phyloP scores from a whole-genome alignment of 2,329 filamentous ascomycete species.

The Fusarium sp. region DNA sequence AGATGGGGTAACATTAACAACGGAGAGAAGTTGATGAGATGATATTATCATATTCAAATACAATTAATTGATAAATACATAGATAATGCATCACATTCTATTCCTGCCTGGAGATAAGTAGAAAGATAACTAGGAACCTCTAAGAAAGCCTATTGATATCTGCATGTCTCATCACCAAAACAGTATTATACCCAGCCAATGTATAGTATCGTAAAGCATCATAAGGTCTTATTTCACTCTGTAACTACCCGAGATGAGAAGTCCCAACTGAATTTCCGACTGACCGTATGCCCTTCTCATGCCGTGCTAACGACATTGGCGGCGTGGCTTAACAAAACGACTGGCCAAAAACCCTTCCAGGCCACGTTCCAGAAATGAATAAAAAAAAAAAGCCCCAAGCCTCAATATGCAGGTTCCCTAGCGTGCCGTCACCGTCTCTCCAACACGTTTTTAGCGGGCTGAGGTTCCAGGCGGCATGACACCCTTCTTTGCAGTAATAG shows the following conservation, averaged over 20 bases:
- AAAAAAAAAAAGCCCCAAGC: not conserved
- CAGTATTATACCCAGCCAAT: not conserved
- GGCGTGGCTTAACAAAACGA: conserved; percentile 22
- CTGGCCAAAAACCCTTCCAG: conserved; percentile 10
- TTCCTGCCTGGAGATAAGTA: not conserved
- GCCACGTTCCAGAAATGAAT: conserved; percentile 29
- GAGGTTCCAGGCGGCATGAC: conserved; percentile 28
- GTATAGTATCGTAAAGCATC: not conserved
- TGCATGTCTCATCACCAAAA: conserved; percentile 17
- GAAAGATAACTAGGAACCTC: not conserved
- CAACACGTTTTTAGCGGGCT: conserved; percentile 27
- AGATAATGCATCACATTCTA: not conserved
- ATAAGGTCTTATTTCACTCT: conserved; percentile 4
- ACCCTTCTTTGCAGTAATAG: not conserved
- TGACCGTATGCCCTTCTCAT: not conserved
- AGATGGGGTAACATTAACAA: conserved; percentile 30
- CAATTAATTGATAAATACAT: not conserved
- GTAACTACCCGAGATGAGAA: conserved; percentile 19
- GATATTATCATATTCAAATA: not conserved
- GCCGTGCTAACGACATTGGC: conserved; percentile 1
- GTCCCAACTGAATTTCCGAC: not conserved
- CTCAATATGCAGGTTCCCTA: conserved; percentile 25
- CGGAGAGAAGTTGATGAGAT: not conserved
- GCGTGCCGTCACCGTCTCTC: conserved; percentile 16
- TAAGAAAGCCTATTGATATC: not conserved